Evolutionary conservation across 108 stramenopile genomes (phyloP).

Genomic region (Skeletonema marinoi): DNA sequence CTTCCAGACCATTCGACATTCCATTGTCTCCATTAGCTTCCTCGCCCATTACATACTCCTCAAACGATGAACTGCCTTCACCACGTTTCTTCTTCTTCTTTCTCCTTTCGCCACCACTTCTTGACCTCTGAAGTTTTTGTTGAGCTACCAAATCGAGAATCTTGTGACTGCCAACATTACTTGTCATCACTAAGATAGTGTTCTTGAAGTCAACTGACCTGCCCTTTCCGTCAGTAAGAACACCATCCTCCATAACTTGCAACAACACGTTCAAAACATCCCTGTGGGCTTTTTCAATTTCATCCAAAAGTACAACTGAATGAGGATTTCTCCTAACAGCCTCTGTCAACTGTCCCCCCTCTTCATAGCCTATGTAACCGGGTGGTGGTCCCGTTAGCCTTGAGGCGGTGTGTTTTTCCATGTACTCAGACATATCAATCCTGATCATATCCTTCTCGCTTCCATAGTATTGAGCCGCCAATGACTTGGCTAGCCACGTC

Average conservation of each 20-base stretch:
- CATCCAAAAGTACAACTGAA: conserved; percentile 97
- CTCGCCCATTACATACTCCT: conserved; percentile 38
- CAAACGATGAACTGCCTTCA: conserved; percentile 31
- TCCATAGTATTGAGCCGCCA: conserved; percentile 89
- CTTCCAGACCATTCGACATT: not conserved
- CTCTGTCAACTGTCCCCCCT: conserved; percentile 99
- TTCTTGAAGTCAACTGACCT: conserved; percentile 96
- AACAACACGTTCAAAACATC: conserved; percentile 98
- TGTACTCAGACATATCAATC: conserved; percentile 98
- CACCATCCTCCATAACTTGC: conserved; percentile 98
- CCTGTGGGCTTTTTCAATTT: conserved; percentile 99
- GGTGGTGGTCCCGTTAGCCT: conserved; percentile 96
- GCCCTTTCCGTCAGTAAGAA: conserved; percentile 97
- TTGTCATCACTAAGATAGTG: conserved; percentile 94
- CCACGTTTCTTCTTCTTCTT: conserved; percentile 42
- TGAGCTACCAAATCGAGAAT: conserved; percentile 73
- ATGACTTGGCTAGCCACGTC: conserved; percentile 95
- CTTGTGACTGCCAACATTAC: conserved; percentile 91
- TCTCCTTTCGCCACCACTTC: conserved; percentile 2
- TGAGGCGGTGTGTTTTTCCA: conserved; percentile 93
- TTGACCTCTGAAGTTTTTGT: conserved; percentile 25
- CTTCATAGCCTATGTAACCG: conserved; percentile 90
- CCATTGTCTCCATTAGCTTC: conserved; percentile 7
- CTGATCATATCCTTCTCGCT: conserved; percentile 92
- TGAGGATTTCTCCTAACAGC: conserved; percentile 96